Evolutionary conservation across 805 yeast species (phyloP), one percentile per base, ranked within the genome.

Genomic region (Candida maesae): DNA sequence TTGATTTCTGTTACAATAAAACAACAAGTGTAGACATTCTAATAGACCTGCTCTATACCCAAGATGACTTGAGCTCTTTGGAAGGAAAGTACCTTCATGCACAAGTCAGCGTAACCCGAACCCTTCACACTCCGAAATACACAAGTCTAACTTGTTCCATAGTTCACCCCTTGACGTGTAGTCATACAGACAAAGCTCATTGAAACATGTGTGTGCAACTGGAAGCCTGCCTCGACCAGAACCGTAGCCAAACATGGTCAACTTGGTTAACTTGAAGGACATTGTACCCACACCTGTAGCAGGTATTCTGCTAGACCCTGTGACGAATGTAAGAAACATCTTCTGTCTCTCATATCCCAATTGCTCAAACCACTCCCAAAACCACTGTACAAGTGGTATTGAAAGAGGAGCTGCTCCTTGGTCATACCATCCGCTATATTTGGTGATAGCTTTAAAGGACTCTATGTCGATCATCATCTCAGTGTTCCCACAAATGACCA

Each of bases 201-300:
- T 93, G 67, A 93, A 91, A 53, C 99, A 91, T 0, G 98, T 93
- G 58, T 91, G 98, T 0, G 97, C 88, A 13, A 83, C 66, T 0
- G 98, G 98, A 14, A 90, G 63, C 35, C 82, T 66, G 6, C 62
- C 66, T 11, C 66, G 53, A 10, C 44, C 38, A 1, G 20, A 29
- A 2, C n/a, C 5, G 5, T 35, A 37, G 2, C 52, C 60, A 25
- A 12, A 12, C 28, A 25, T 10, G 1, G 73, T 74, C 12, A 76
- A 41, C 40, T 74, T 73, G 13, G 82, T 75, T n/a, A 91, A 75
- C 45, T 81, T 81, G 54, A 93, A 81, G 33, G 71, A 70, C 66
- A 91, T 65, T 38, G 84, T 81, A 23, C 84, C 81, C 21, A 88
- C 71, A 0, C 99, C 99, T 0, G 96, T 86, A 0, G 96, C 95